Evolutionary conservation across 2,329 filamentous ascomycete species (phyloP).

Genomic region (Orbilia javanica): DNA sequence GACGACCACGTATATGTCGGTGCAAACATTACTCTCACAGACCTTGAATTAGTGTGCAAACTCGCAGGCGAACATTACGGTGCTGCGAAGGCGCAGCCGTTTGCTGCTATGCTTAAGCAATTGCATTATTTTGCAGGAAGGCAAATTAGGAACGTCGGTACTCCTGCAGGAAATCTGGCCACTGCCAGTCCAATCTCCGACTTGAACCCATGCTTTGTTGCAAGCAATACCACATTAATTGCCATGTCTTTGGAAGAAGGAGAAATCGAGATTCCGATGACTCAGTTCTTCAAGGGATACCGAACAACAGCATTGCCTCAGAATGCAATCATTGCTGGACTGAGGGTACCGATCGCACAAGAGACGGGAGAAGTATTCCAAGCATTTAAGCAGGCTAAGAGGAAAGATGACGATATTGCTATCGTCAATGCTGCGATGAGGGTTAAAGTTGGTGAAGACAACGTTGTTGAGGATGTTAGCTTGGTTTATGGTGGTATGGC

Average conservation of each 20-base stretch:
- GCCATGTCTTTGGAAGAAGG: conserved; percentile 78
- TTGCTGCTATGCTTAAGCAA: conserved; percentile 91
- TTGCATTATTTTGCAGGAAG: conserved; percentile 93
- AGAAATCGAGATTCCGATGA: conserved; percentile 89
- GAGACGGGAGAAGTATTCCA: conserved; percentile 84
- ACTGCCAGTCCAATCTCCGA: conserved; percentile 97
- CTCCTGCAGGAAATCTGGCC: conserved; percentile 91
- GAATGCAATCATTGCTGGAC: conserved; percentile 85
- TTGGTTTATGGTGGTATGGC: conserved; percentile 97
- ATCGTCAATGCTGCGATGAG: conserved; percentile 92
- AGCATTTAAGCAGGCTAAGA: conserved; percentile 95
- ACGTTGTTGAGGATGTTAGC: conserved; percentile 79
- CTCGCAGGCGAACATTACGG: conserved; percentile 86
- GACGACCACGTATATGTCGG: conserved; percentile 90
- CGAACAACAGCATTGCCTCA: conserved; percentile 82
- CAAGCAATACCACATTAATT: conserved; percentile 82
- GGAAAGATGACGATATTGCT: conserved; percentile 98
- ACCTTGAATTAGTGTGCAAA: conserved; percentile 86
- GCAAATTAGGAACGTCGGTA: conserved; percentile 97
- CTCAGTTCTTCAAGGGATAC: conserved; percentile 92
- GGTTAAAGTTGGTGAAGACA: conserved; percentile 76
- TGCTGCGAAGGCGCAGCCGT: conserved; percentile 77
- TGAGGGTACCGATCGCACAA: conserved; percentile 83
- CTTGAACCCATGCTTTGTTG: conserved; percentile 92
- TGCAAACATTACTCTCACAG: conserved; percentile 91